These are phyloP conservation scores for Kwoniella shandongensis DNA, from an alignment of 768 basidiomycete genomes.

Conservation along the genomic window DNA sequence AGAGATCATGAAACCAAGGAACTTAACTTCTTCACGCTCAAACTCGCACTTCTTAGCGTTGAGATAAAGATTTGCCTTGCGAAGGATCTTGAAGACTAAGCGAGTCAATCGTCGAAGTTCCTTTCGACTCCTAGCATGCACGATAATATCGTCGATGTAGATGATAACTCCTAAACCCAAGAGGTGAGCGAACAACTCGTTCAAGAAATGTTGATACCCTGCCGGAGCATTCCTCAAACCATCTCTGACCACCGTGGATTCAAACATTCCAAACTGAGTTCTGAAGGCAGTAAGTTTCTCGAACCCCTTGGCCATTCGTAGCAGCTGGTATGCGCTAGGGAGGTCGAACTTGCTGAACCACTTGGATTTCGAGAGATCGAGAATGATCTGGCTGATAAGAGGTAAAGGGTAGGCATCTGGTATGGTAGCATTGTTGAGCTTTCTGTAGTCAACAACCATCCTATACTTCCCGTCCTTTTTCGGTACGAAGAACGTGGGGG, in stretches of 20 bases:
- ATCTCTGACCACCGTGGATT: conserved; percentile 40
- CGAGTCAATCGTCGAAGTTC: conserved; percentile 27
- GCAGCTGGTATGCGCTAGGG: conserved; percentile 56
- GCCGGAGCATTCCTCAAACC: conserved; percentile 40
- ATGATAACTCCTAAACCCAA: conserved; percentile 20
- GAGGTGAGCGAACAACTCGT: conserved; percentile 30
- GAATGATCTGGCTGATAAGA: conserved; percentile 29
- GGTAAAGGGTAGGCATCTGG: conserved; percentile 39
- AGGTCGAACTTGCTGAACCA: conserved; percentile 51
- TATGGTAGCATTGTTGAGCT: conserved; percentile 26
- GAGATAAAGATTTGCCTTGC: conserved; percentile 16
- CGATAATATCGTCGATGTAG: conserved; percentile 41
- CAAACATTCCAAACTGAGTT: conserved; percentile 41
- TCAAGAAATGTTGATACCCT: conserved; percentile 35
- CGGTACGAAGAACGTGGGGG: conserved; percentile 51
- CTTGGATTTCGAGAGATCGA: conserved; percentile 22
- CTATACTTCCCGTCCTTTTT: conserved; percentile 54
- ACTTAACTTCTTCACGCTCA: conserved; percentile 18
- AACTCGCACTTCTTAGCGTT: conserved; percentile 39
- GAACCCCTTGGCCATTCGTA: conserved; percentile 56
- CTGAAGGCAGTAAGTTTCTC: conserved; percentile 57
- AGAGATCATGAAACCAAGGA: conserved; percentile 32
- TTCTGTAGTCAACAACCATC: conserved; percentile 53
- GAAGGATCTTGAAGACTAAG: conserved; percentile 28
- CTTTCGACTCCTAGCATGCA: conserved; percentile 21